Evolutionary conservation across 176 grass and related monocot genomes (phyloP).

Genomic region (Carex myosuroides): DNA sequence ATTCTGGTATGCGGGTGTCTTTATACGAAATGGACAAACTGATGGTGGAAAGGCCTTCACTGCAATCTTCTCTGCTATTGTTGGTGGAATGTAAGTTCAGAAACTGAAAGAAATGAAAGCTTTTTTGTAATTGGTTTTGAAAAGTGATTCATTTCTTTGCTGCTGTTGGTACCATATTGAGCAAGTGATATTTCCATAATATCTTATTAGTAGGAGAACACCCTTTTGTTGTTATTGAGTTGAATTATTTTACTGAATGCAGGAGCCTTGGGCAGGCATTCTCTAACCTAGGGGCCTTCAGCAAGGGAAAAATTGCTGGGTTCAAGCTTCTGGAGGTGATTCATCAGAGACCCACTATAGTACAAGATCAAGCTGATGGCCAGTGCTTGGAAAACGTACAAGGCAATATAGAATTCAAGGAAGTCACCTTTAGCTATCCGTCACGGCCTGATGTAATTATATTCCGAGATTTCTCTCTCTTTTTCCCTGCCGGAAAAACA

Average conservation of each 20-base stretch:
- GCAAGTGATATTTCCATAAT: neutral
- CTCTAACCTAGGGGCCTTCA: conserved; percentile 95
- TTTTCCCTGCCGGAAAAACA: conserved; percentile 94
- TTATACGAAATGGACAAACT: conserved; percentile 82
- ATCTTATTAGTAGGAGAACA: neutral
- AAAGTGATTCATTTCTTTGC: neutral
- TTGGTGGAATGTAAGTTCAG: conserved; percentile 72
- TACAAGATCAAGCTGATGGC: conserved; percentile 69
- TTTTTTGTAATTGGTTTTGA: conserved; percentile 8
- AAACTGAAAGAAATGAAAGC: neutral
- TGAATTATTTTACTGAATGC: conserved; percentile 18
- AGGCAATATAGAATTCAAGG: conserved; percentile 98
- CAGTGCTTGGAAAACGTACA: conserved; percentile 86
- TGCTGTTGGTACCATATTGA: neutral
- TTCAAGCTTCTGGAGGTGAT: conserved; percentile 94
- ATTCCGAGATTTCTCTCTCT: conserved; percentile 91
- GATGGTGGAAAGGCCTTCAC: conserved; percentile 98
- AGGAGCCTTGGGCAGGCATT: conserved; percentile 99
- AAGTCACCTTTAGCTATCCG: conserved; percentile 97
- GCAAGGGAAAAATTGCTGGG: conserved; percentile 95
- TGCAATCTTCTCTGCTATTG: conserved; percentile 90
- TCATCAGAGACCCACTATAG: conserved; percentile 81
- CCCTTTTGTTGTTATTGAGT: neutral
- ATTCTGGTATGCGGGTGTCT: conserved; percentile 97
- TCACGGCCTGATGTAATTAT: conserved; percentile 94